Evolutionary conservation across 2,329 filamentous ascomycete genomes (phyloP), one percentile per base, ranked within the genome.

Genomic region (Verticillium isaacii): DNA sequence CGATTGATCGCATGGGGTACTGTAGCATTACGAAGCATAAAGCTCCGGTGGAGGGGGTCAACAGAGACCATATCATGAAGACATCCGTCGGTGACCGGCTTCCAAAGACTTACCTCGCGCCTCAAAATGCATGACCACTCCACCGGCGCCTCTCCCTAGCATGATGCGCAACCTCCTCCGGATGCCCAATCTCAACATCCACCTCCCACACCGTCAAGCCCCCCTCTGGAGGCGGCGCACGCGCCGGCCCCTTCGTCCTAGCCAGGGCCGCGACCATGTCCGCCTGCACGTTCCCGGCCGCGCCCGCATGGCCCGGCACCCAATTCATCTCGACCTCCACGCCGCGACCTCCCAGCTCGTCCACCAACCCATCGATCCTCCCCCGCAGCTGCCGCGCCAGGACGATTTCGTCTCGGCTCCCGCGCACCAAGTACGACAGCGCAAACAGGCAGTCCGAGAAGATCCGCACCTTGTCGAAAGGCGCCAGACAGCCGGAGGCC

Each of bases 1-100:
- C 52, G 78, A 79, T 58, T 80, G 19, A 50, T 50, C 12, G 41
- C 19, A 50, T n/a, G n/a, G n/a, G n/a, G n/a, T 50, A 36, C 14
- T 36, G 34, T 11, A 50, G 41, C 41, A 9, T 9, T 3, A 11
- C 41, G 41, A 23, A n/a, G 41, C 3, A 25, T 1, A 50, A 3
- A n/a, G 41, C n/a, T 45, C 7, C 14, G 17, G 39, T 8, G 6
- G 15, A 19, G 14, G 17, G 8, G 17, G 8, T 17, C 39, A 8
- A 19, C 15, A n/a, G 39, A 45, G n/a, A 45, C 39, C 17, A 19
- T 6, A 45, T 17, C 7, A 36, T 36, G 5, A 36, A 36, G 34
- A 36, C 34, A 3, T 14, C 34, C 9, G 2, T 14, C 11, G 14
- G 34, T 14, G 34, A 11, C 34, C 7, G 34, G 14, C 14, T 11